These are phyloP conservation scores for Tricholoma sp. DNA, from an alignment of 768 basidiomycete species.

Conservation along the genomic window DNA sequence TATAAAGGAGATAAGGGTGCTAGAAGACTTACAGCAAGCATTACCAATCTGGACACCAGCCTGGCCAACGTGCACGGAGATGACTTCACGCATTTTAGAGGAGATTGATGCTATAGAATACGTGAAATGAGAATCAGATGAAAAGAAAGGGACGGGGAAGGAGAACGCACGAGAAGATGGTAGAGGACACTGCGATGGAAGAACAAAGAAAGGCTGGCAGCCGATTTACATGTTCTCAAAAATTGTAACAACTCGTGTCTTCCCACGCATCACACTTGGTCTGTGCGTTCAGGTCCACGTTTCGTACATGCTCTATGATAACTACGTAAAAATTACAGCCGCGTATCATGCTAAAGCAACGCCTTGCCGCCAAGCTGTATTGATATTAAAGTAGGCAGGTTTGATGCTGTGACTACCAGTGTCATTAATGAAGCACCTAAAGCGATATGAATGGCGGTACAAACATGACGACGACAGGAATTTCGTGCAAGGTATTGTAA, in stretches of 20 bases:
- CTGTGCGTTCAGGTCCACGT: conserved; percentile 39
- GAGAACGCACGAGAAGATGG: conserved; percentile 22
- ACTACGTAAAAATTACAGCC: no score
- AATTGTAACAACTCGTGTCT: conserved; percentile 32
- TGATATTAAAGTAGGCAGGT: no score
- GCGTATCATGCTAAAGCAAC: no score
- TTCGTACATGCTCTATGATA: conserved; percentile 15
- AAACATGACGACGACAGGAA: no score
- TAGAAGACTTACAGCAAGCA: conserved; percentile 77
- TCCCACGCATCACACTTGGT: conserved; percentile 42
- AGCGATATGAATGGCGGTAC: no score
- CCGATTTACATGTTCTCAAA: conserved; percentile 37
- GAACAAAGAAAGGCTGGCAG: conserved; percentile 28
- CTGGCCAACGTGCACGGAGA: conserved; percentile 95
- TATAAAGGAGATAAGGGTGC: conserved; percentile 3
- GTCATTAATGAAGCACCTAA: no score
- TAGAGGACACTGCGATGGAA: conserved; percentile 35
- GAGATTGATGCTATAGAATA: conserved; percentile 17
- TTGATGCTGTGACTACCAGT: no score
- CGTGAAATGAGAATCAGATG: conserved; percentile 10
- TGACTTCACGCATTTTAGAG: conserved; percentile 80
- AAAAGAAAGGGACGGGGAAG: conserved; percentile 15
- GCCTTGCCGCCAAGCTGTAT: no score
- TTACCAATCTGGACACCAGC: conserved; percentile 94
- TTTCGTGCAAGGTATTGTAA: no score